A percentile compares a stretch with the other conserved stretches of the same genome.
phyloP scores from a whole-genome alignment of 2,329 filamentous ascomycete genomes.

The Penicillium sp. region DNA sequence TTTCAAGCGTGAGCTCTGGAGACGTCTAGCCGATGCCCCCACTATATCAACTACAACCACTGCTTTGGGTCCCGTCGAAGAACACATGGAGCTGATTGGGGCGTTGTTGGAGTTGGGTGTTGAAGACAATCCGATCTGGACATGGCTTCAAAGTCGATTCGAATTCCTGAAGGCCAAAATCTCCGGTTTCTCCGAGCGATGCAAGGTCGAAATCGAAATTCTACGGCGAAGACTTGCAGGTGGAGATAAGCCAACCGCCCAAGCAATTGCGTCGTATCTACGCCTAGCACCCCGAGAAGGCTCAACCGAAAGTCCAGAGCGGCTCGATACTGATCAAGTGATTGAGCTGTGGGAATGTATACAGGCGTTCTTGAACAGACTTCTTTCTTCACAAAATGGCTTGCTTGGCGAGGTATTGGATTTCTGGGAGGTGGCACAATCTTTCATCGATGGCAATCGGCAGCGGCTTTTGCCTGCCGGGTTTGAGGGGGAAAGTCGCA shows the following conservation, averaged over 20 bases:
- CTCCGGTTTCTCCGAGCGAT: constrained; percentile 75
- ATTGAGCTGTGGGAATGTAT: constrained; percentile 94
- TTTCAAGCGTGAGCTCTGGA: constrained; percentile 91
- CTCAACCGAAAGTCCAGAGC: constrained; percentile 60
- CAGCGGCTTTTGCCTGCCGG: constrained; percentile 78
- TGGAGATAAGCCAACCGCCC: constrained; percentile 68
- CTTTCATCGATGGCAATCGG: constrained; percentile 83
- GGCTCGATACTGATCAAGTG: constrained; percentile 76
- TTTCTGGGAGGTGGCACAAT: constrained; percentile 90
- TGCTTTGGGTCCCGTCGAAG: constrained; percentile 62
- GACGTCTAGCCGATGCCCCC: constrained; percentile 70
- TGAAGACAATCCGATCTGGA: constrained; percentile 93
- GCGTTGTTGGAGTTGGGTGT: constrained; percentile 91
- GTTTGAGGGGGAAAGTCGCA: constrained; percentile 76
- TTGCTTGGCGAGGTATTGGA: constrained; percentile 86
- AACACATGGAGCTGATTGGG: constrained; percentile 89
- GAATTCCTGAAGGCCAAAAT: constrained; percentile 89
- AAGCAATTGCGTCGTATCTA: constrained; percentile 72
- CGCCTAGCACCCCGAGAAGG: constrained; percentile 70
- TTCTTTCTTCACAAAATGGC: constrained; percentile 74
- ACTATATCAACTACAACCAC: constrained; percentile 54
- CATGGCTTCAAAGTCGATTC: constrained; percentile 89
- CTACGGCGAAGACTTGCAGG: constrained; percentile 77
- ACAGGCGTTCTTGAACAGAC: constrained; percentile 67
- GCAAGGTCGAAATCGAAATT: constrained; percentile 89